Conservation (phyloP, 441 rosid species). For the Erodium texanum region DNA sequence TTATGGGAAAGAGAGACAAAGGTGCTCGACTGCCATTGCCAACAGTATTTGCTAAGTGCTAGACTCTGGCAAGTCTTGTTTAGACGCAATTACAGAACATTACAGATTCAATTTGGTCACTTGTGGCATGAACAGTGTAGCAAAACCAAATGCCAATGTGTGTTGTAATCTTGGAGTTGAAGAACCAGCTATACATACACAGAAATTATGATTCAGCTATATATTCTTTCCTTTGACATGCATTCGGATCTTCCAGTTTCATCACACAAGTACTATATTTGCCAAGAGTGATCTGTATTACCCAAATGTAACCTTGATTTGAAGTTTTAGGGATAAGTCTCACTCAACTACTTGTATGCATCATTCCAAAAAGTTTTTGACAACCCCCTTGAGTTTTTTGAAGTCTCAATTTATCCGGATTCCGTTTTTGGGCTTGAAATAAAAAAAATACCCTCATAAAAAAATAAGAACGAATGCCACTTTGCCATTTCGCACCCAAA, state of each 20-base stretch:
- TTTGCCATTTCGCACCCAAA: too few relatives aligned
- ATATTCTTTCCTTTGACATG: not conserved
- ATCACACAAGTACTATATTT: not conserved
- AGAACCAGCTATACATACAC: not conserved
- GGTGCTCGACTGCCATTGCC: not conserved
- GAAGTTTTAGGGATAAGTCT: too few relatives aligned
- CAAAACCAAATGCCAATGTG: not conserved
- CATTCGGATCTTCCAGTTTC: not conserved
- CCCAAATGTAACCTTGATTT: not conserved
- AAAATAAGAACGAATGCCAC: too few relatives aligned
- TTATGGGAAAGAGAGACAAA: not conserved
- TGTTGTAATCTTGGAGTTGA: not conserved
- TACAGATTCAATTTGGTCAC: not conserved
- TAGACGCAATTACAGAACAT: not conserved
- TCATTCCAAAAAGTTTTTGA: too few relatives aligned
- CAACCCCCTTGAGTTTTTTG: too few relatives aligned
- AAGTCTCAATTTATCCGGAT: too few relatives aligned
- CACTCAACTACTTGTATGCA: too few relatives aligned
- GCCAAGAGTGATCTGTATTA: not conserved
- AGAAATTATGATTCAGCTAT: not conserved
- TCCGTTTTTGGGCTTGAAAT: too few relatives aligned
- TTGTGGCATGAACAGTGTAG: not conserved
- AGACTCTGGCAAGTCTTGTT: not conserved
- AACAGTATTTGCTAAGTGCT: too few relatives aligned
- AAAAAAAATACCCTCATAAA: too few relatives aligned